A percentile compares a stretch with the other conserved stretches of the same genome.
Evolutionary conservation across 768 basidiomycete genomes (phyloP).

Genomic region (Phanerochaete sordida): DNA sequence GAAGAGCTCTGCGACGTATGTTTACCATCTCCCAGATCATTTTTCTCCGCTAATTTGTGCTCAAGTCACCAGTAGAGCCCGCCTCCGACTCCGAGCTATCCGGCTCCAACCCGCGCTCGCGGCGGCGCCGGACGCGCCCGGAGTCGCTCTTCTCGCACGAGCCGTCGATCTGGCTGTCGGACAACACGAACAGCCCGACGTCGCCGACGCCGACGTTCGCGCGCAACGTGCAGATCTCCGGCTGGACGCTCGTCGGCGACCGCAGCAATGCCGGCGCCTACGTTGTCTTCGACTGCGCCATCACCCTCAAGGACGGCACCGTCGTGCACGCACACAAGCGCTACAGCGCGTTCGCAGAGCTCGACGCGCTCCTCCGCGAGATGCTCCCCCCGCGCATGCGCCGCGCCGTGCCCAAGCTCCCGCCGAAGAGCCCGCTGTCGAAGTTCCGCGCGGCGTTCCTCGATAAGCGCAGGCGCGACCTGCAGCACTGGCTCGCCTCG

Average conservation of each 20-base stretch:
- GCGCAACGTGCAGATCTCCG: constrained; percentile 58
- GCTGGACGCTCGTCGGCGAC: constrained; percentile 75
- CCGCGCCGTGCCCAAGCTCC: constrained; percentile 52
- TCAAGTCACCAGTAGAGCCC: constrained; percentile 5
- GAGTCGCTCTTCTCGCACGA: constrained; percentile 13
- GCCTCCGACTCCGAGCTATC: constrained; percentile 5
- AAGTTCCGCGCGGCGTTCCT: constrained; percentile 68
- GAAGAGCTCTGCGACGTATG: constrained; percentile 56
- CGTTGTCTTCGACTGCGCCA: constrained; percentile 69
- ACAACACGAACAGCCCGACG: constrained; percentile 43
- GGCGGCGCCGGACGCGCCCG: constrained; percentile 4
- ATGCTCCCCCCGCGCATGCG: constrained; percentile 52
- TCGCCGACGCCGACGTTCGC: constrained; percentile 48
- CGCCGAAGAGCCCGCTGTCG: constrained; percentile 66
- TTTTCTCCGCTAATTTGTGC: neutral
- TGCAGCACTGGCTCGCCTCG: constrained; percentile 64
- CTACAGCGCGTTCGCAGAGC: constrained; percentile 61
- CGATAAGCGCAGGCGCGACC: constrained; percentile 52
- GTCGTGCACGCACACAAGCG: constrained; percentile 64
- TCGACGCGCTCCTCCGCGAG: constrained; percentile 43
- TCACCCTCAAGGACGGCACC: constrained; percentile 66
- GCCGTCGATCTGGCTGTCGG: constrained; percentile 63
- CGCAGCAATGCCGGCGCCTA: constrained; percentile 54
- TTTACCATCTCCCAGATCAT: constrained; percentile 3
- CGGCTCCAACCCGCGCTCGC: neutral